Conservation (phyloP, 352 stramenopile genomes). For the Phytopythium ostracodes region DNA sequence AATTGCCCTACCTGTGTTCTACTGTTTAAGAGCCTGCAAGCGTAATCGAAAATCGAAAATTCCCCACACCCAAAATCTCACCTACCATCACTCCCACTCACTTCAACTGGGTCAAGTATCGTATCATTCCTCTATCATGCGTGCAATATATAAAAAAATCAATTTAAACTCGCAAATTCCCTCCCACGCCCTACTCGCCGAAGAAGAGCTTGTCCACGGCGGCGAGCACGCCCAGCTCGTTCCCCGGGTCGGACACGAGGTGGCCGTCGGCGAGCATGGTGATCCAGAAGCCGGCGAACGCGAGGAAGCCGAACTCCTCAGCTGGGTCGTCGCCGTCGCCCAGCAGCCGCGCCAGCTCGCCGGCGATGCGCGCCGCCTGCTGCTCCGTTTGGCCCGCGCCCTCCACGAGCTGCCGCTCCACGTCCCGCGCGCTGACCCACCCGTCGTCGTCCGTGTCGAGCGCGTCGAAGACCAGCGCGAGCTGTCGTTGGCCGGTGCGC, state of each 20-base stretch:
- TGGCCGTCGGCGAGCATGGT: constrained; percentile 40
- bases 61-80: too few relatives aligned
- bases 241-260: constrained; percentile 34
- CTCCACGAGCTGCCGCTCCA: constrained; percentile 35
- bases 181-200: background rate
- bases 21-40: too few relatives aligned
- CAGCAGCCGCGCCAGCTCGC: constrained; percentile 38
- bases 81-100: background rate
- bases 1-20: too few relatives aligned
- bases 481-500: constrained; percentile 18
- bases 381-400: constrained; percentile 23
- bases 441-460: constrained; percentile 48
- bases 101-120: background rate
- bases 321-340: constrained; percentile 38
- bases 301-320: constrained; percentile 50
- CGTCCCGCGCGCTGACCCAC: constrained; percentile 39
- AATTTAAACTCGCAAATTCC: background rate
- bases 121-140: background rate
- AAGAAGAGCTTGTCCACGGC: constrained; percentile 42
- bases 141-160: background rate
- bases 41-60: too few relatives aligned
- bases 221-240: constrained; percentile 31
- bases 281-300: constrained; percentile 50
- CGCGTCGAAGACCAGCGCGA: constrained; percentile 35
- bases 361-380: constrained; percentile 27